Evolutionary conservation across 306 rosid genomes (phyloP).

Genomic region (Dryas drummondii): DNA sequence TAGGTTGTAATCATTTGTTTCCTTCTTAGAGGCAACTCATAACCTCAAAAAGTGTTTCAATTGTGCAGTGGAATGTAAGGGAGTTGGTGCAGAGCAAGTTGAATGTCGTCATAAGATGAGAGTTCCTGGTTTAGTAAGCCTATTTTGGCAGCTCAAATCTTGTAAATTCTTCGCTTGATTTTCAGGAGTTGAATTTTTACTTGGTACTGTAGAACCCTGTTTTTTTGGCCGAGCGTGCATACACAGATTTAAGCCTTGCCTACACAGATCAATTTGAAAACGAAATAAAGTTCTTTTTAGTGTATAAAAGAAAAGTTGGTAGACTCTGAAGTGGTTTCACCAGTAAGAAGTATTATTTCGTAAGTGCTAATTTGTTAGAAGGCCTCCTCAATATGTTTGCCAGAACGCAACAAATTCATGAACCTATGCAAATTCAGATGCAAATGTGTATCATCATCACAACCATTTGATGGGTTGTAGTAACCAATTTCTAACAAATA

Average conservation of each 20-base stretch:
- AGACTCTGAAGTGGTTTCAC: not conserved
- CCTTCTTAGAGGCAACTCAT: not conserved
- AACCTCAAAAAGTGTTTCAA: not conserved
- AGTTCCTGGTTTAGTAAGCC: not conserved
- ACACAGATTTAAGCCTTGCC: not conserved
- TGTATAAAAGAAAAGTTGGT: not conserved
- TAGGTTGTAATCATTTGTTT: not conserved
- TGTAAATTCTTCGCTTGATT: not conserved
- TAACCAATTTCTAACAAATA: too few relatives aligned
- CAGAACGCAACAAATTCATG: not conserved
- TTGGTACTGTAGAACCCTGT: not conserved
- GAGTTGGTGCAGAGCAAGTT: slow-evolving; percentile 48
- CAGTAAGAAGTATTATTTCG: not conserved
- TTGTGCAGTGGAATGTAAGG: slow-evolving; percentile 37
- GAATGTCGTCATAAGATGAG: slow-evolving; percentile 48
- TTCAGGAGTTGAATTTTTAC: not conserved
- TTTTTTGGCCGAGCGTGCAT: not conserved
- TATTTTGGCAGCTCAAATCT: not conserved
- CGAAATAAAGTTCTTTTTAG: too few relatives aligned
- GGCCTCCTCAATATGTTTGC: not conserved
- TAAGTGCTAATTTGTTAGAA: not conserved
- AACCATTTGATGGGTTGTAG: too few relatives aligned
- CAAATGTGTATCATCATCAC: not conserved
- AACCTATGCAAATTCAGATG: not conserved
- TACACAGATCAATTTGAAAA: not conserved